Percentiles rank a stretch among this genome's conserved stretches.
Evolutionary conservation across 2,329 filamentous ascomycete species (phyloP).

Genomic region (Beauveria sp.): DNA sequence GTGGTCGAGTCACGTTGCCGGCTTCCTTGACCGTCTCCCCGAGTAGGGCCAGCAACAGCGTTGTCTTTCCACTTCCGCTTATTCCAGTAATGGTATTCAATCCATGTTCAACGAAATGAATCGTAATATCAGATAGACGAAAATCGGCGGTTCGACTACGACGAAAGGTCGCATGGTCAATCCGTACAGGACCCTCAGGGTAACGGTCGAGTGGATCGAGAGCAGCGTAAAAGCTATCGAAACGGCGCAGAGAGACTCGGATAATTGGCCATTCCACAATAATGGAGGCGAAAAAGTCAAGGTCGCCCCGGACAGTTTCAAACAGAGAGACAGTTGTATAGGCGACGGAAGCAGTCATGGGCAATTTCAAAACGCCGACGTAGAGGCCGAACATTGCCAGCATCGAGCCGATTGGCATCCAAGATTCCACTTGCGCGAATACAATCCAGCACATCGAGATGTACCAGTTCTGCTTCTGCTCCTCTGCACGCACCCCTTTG

Average conservation of each 20-base stretch:
- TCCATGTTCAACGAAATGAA: slow-evolving; percentile 46
- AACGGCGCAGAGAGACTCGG: slow-evolving; percentile 37
- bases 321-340: slow-evolving; percentile 49
- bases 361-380: slow-evolving; percentile 37
- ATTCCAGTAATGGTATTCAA: slow-evolving; percentile 46
- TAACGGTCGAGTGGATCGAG: slow-evolving; percentile 41
- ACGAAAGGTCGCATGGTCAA: slow-evolving; percentile 38
- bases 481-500: slow-evolving; percentile 37
- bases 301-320: slow-evolving; percentile 43
- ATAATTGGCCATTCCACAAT: slow-evolving; percentile 26
- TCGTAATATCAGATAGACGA: slow-evolving; percentile 36
- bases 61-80: slow-evolving; percentile 51
- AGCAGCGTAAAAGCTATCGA: slow-evolving; percentile 47
- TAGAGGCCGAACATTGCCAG: slow-evolving; percentile 47
- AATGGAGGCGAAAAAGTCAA: slow-evolving; percentile 40
- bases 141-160: slow-evolving; percentile 43
- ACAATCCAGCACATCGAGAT: slow-evolving; percentile 39
- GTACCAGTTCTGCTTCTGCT: slow-evolving; percentile 48
- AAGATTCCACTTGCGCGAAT: slow-evolving; percentile 41
- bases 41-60: slow-evolving; percentile 44
- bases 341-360: slow-evolving; percentile 45
- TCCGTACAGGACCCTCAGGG: slow-evolving; percentile 39
- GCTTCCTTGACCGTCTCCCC: slow-evolving; percentile 45
- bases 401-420: slow-evolving; percentile 45
- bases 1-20: slow-evolving; percentile 39